Evolutionary conservation across 2,329 filamentous ascomycete genomes (phyloP).

Genomic region (Sclerotinia nivalis): DNA sequence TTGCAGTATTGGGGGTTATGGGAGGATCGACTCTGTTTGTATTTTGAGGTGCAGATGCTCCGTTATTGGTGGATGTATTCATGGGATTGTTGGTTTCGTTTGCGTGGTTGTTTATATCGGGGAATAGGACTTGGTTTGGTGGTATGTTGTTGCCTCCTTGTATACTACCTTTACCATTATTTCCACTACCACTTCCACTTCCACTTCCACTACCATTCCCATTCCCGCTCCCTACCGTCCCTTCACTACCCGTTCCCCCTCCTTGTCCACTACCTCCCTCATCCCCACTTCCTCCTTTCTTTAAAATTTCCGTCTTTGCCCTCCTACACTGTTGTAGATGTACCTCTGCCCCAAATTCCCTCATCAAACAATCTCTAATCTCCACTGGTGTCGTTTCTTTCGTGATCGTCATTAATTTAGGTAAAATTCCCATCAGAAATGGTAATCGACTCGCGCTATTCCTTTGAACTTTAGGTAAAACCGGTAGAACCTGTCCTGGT

Average conservation of each 20-base stretch:
- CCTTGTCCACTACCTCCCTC: slow-evolving; percentile 13
- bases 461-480: slow-evolving; percentile 40
- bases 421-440: slow-evolving; percentile 61
- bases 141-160: slow-evolving; percentile 1
- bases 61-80: background rate
- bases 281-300: slow-evolving; percentile 30
- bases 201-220: slow-evolving; percentile 5
- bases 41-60: slow-evolving; percentile 9
- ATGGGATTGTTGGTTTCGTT: background rate
- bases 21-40: slow-evolving; percentile 10
- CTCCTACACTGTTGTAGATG: slow-evolving; percentile 41
- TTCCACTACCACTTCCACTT: slow-evolving; percentile 26
- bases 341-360: slow-evolving; percentile 40
- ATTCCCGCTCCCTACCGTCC: background rate
- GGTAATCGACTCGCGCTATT: slow-evolving; percentile 44
- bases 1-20: background rate
- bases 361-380: slow-evolving; percentile 57
- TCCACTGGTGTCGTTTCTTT: slow-evolving; percentile 60
- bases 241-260: slow-evolving; percentile 7
- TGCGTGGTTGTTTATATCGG: slow-evolving; percentile 26
- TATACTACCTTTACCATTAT: slow-evolving; percentile 25
- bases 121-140: slow-evolving; percentile 18
- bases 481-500: slow-evolving; percentile 29
- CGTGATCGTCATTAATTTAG: slow-evolving; percentile 58
- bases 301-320: slow-evolving; percentile 41